Percentiles rank a stretch among this genome's conserved stretches.
Conservation (phyloP, 768 basidiomycete species). For the Mycena rebaudengoi region DNA sequence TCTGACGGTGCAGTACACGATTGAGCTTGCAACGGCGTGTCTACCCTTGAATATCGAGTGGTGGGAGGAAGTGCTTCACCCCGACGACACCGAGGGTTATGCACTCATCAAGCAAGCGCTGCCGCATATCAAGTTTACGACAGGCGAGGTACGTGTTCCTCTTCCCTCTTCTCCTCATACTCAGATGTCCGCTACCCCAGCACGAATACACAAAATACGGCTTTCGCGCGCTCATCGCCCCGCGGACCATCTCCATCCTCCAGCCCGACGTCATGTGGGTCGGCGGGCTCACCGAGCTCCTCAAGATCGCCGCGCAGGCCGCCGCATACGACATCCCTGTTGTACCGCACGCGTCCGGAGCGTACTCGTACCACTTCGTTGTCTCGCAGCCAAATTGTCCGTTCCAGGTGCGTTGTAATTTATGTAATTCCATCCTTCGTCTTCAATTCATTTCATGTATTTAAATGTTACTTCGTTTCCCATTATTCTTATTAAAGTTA, state of each 20-base stretch:
- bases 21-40: conserved; percentile 41
- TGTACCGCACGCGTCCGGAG: conserved; percentile 56
- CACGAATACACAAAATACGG: conserved; percentile 43
- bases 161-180: neutral
- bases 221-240: conserved; percentile 42
- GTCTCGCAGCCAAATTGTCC: conserved; percentile 46
- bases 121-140: conserved; percentile 40
- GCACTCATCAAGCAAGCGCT: conserved; percentile 38
- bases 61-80: conserved; percentile 43
- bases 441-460: no score
- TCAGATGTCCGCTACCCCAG: conserved; percentile 9
- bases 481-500: neutral
- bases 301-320: conserved; percentile 45
- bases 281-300: conserved; percentile 40
- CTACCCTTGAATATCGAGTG: conserved; percentile 39
- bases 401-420: conserved; percentile 29
- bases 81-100: conserved; percentile 39
- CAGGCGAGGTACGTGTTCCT: conserved; percentile 33
- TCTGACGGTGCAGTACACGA: conserved; percentile 40
- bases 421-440: no score
- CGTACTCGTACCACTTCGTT: conserved; percentile 57
- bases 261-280: conserved; percentile 43
- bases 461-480: neutral
- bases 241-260: conserved; percentile 37
- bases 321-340: conserved; percentile 57